Evolutionary conservation across 176 grass and related monocot species (phyloP), one percentile per base, ranked within the genome.

Genomic region (Lolium rigidum): DNA sequence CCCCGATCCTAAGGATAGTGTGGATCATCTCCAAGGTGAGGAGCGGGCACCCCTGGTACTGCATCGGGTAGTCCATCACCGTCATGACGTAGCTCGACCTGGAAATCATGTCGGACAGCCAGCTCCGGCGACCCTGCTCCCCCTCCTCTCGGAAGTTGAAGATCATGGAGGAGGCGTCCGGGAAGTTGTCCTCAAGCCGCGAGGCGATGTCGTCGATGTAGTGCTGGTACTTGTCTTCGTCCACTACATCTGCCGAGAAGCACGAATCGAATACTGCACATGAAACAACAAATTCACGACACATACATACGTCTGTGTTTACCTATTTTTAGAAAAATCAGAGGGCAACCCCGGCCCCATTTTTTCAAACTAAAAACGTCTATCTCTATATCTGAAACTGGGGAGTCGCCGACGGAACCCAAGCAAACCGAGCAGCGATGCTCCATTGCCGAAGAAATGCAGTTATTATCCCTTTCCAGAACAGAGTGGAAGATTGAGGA

Each of bases 81-180:
- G 39, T 4, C 39, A 41, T 41, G 39, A 5, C 39, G 39, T 41
- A 41, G 39, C 39, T 5, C 5, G 39, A 41, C 39, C 75, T 74
- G 41, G 95, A 93, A 38, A 97, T 79, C 26, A 97, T 89, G 60
- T 80, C 77, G 8, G 92, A 68, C 58, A 95, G 79, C 66, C 80
- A 74, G 84, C 95, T 98, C 79, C 91, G 90, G 65, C 26, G 26
- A 28, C 31, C 75, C 70, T 90, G 91, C 47, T 93, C 95, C 47
- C 90, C 90, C 1, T 57, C 54, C 5, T 1, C 2, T 41, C 91
- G 86, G 85, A 98, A 98, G 38, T 98, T 95, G 85, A 93, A 98
- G 38, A 95, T 93, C 95, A 98, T 95, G 90, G 93, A 94, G 39
- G 89, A 95, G 55, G 93, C 93, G 79, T 98, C 95, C 64, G 93